These are phyloP conservation scores for Phlebopus sp. DNA, from an alignment of 1,284 basidiomycete genomes.

Conservation along the genomic window DNA sequence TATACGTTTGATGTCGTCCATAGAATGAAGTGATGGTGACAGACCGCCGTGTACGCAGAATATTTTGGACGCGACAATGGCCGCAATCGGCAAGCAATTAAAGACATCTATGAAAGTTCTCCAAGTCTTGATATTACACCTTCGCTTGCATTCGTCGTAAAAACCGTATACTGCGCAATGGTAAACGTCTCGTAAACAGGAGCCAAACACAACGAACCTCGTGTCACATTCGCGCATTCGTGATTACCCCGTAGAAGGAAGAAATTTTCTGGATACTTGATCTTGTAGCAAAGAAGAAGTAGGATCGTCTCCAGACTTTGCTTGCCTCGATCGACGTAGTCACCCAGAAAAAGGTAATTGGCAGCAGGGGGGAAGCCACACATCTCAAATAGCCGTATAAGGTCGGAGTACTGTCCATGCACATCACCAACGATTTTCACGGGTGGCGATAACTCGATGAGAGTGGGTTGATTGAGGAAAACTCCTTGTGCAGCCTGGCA, in stretches of 20 bases:
- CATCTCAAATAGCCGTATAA: conserved; percentile 99
- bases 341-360: conserved; percentile 98
- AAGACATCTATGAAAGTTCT: conserved; percentile 99
- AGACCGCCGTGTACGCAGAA: conserved; percentile 99
- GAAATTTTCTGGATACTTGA: conserved; percentile 99
- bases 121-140: conserved; percentile 99
- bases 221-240: conserved; percentile 98
- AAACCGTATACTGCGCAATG: conserved; percentile 86
- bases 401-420: conserved; percentile 97
- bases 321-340: conserved; percentile 99
- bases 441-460: conserved; percentile 96
- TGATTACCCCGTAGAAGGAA: conserved; percentile 98
- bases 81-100: conserved; percentile 98
- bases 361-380: conserved; percentile 97
- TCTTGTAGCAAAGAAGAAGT: conserved; percentile 96
- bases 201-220: conserved; percentile 58
- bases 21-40: conserved; percentile 94
- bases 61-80: conserved; percentile 98
- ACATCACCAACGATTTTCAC: conserved; percentile 99
- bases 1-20: conserved; percentile 99
- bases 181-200: conserved; percentile 16
- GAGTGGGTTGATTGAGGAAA: conserved; percentile 94
- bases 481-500: conserved; percentile 97
- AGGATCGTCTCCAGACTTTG: conserved; percentile 98
- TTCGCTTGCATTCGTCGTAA: conserved; percentile 99